Conservation (phyloP, 305 asterid genomes). For the Solanum hybrid region DNA sequence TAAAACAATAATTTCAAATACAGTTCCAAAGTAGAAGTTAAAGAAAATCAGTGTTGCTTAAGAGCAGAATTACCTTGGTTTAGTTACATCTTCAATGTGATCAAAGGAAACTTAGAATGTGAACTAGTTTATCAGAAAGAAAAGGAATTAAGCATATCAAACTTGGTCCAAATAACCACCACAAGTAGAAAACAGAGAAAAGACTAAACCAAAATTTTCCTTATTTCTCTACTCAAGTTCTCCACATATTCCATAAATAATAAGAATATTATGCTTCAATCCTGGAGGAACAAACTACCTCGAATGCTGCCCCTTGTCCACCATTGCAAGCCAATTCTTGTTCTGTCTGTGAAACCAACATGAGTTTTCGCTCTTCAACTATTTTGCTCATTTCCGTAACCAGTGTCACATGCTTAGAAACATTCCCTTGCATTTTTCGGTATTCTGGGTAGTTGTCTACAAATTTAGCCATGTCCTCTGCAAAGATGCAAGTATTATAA, state of each 20-base stretch:
- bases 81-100: background rate
- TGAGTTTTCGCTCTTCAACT: slow-evolving; percentile 89
- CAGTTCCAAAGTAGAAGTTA: background rate
- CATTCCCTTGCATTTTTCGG: slow-evolving; percentile 94
- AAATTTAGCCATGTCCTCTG: slow-evolving; percentile 99
- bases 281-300: slow-evolving; percentile 39
- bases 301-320: slow-evolving; percentile 98
- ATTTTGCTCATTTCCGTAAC: slow-evolving; percentile 98
- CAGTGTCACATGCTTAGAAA: slow-evolving; percentile 94
- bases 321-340: slow-evolving; percentile 99
- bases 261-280: background rate
- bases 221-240: background rate
- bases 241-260: background rate
- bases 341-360: slow-evolving; percentile 94
- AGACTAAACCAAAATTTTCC: background rate
- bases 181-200: background rate
- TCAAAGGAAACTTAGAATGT: background rate
- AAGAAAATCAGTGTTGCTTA: background rate
- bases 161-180: background rate
- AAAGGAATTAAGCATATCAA: background rate
- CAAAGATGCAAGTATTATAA: slow-evolving; percentile 20
- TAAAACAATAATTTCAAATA: background rate
- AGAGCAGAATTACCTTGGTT: background rate
- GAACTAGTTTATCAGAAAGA: background rate
- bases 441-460: slow-evolving; percentile 97